Evolutionary conservation across 108 stramenopile genomes (phyloP), one percentile per base, ranked within the genome.

Genomic region (Chaetoceros tenuissimus): DNA sequence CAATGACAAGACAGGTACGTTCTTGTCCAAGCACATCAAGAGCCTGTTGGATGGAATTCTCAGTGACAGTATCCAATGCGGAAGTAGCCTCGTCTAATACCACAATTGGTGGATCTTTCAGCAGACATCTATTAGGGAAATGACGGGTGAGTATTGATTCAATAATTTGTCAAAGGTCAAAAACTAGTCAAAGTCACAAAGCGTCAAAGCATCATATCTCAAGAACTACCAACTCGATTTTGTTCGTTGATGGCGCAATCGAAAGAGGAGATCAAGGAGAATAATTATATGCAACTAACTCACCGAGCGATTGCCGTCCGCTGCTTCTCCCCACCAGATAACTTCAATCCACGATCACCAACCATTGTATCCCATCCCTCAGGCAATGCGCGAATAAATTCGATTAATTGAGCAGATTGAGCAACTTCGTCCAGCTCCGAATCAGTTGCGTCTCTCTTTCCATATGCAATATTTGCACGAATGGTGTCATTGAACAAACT

Each of bases 401-500:
- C 57, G 62, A 83, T 48, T n/a, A 91, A 69, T 54, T 88, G 85
- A 0, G 89, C 88, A 69, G 81, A 79, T 25, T 71, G 48, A 3
- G 80, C 80, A 1, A 84, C 89, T 58, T 87, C 69, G 49, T 70
- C 63, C 45, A 94, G 55, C 48, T 90, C 87, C 31, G 78, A 84
- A 18, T 81, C 61, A 1, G 84, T 83, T 5, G 87, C 89, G 63
- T 79, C 71, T 52, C 76, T 77, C 16, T 68, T 69, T 18, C 93
- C 92, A 51, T 95, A 94, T 27, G 51, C 46, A 22, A 97, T 71
- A 69, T 99, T 99, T 56, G 86, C 80, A 16, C 70, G 71, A 27
- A 99, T 70, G 0, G 96, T 89, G 62, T 95, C 96, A 63, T 96
- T 96, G 83, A 99, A 99, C 63, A 99, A 70, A 29, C 81, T 79